A percentile compares a stretch with the other conserved stretches of the same genome.
These are phyloP conservation scores for Gentiana straminea DNA, from an alignment of 257 asterid genomes.

Conservation along the genomic window DNA sequence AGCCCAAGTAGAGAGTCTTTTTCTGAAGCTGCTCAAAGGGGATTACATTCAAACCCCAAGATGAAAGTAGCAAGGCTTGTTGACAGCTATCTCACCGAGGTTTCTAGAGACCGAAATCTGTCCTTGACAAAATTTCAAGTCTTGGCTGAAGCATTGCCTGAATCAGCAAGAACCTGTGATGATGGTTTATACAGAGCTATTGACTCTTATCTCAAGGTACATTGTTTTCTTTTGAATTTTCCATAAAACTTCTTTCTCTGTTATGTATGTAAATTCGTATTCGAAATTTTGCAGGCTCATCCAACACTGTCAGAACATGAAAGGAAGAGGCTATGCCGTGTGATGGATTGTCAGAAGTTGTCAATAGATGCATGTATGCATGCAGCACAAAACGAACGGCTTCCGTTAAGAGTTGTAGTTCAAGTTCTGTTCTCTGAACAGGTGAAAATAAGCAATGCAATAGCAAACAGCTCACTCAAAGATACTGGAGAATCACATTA, in stretches of 20 bases:
- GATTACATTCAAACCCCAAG: constrained; percentile 46
- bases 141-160: constrained; percentile 84
- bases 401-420: constrained; percentile 77
- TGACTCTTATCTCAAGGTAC: constrained; percentile 94
- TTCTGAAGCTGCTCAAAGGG: constrained; percentile 34
- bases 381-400: constrained; percentile 91
- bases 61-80: constrained; percentile 93
- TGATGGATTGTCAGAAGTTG: constrained; percentile 94
- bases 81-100: constrained; percentile 87
- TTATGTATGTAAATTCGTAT: background rate
- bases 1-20: constrained; percentile 60
- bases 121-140: constrained; percentile 80
- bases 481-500: constrained; percentile 50
- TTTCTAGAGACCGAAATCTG: constrained; percentile 66
- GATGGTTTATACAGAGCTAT: constrained; percentile 87
- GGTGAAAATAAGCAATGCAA: constrained; percentile 79
- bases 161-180: constrained; percentile 75
- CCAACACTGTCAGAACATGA: constrained; percentile 86
- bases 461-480: constrained; percentile 54
- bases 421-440: constrained; percentile 95
- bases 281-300: constrained; percentile 50
- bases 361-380: constrained; percentile 96
- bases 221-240: background rate
- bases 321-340: constrained; percentile 85
- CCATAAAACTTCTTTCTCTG: too few relatives aligned